These are phyloP conservation scores for Zancudomyces culisetae DNA, from an alignment of 371 early-diverging fungal species.

Conservation along the genomic window DNA sequence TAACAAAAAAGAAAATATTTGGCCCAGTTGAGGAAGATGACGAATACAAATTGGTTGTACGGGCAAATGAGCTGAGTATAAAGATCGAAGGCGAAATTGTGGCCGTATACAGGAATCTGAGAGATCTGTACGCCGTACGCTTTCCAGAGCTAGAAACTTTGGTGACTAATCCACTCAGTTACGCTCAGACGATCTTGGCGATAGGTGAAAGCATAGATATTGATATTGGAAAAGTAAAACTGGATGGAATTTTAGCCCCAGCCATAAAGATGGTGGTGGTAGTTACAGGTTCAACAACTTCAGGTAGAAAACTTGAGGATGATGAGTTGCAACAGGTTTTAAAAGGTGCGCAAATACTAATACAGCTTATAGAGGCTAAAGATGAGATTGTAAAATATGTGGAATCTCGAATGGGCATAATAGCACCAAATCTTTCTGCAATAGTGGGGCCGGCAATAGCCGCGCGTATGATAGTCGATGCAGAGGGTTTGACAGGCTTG, in stretches of 20 bases:
- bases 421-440: slow-evolving; percentile 85
- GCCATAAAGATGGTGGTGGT: slow-evolving; percentile 83
- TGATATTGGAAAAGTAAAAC: slow-evolving; percentile 37
- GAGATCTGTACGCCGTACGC: slow-evolving; percentile 69
- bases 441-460: slow-evolving; percentile 76
- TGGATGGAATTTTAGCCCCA: slow-evolving; percentile 57
- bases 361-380: slow-evolving; percentile 49
- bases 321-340: slow-evolving; percentile 43
- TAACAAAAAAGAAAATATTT: neutral
- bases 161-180: slow-evolving; percentile 70
- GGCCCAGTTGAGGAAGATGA: slow-evolving; percentile 61
- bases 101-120: slow-evolving; percentile 67
- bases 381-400: slow-evolving; percentile 71
- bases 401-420: slow-evolving; percentile 73
- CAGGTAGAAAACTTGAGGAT: slow-evolving; percentile 38
- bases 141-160: slow-evolving; percentile 85
- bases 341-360: slow-evolving; percentile 63
- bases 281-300: slow-evolving; percentile 72
- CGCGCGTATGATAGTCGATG: slow-evolving; percentile 75
- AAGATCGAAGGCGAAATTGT: slow-evolving; percentile 77
- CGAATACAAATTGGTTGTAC: slow-evolving; percentile 73
- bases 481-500: slow-evolving; percentile 73
- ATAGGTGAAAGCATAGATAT: slow-evolving; percentile 61
- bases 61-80: slow-evolving; percentile 64
- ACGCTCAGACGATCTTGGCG: slow-evolving; percentile 66